Base-by-base conservation (phyloP, 345 rosid genomes). In the Aquilaria malaccensis region DNA sequence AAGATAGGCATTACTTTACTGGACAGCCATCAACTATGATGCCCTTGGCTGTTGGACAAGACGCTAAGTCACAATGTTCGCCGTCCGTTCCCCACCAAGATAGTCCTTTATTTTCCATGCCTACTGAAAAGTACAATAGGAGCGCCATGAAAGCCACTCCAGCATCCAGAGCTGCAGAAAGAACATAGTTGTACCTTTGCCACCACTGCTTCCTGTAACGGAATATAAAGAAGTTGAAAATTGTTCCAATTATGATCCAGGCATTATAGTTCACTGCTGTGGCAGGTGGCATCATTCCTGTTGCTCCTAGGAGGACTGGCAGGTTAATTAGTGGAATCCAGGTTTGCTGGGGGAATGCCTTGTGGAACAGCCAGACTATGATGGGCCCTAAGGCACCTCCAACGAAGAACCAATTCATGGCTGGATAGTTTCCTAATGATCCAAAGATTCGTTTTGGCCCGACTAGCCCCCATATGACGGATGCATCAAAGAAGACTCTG, bases 101-200 rank as follows among this genome's bases (percentile, higher is more conserved):
- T 62, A 89, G 29, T 41, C 71, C 66, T 65, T 46, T 85, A 2
- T 83, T 72, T 69, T 85, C 89, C 56, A 85, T 67, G 30, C 89
- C 85, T 11, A 86, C 76, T 13, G 84, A 64, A 70, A 87, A 80
- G 73, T 92, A 89, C 70, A 89, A 62, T 33, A 83, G 64, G 60
- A 89, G 84, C 29, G 88, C 88, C 95, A 92, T 89, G 82, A 82
- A 89, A 50, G 91, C 93, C 59, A 87, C 89, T 62, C 98, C 93
- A 2, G 95, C 96, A 37, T 85, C 95, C 50, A 92, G 66, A 1
- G 93, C 94, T 37, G 91, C 97, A 32, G 96, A 92, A 9, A 92
- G 91, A 62, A 85, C 73, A 56, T 88, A 91, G 55, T 88, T 85
- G 74, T 91, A 85, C 76, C 95, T 83, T 72, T 92, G 88, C 97